These are phyloP conservation scores for Pilaira anomala DNA, from an alignment of 192 early-diverging fungal species.

Conservation along the genomic window DNA sequence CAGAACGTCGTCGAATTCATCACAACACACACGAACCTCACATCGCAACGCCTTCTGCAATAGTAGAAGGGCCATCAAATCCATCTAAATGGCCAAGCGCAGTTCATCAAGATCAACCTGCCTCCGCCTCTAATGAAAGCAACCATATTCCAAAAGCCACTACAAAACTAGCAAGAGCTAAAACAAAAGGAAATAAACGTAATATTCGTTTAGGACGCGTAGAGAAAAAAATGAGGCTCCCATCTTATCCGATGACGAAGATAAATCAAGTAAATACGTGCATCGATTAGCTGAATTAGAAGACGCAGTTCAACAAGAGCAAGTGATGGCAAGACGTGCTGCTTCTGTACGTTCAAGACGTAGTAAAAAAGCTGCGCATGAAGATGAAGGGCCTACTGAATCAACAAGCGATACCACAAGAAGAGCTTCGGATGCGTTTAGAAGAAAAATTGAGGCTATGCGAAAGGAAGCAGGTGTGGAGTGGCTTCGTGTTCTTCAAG, in stretches of 20 bases:
- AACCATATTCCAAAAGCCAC: conserved; percentile 11
- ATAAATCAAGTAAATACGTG: conserved; percentile 4
- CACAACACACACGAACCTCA: neutral
- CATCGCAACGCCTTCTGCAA: conserved; percentile 5
- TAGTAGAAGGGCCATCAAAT: neutral
- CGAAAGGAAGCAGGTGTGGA: conserved; percentile 49
- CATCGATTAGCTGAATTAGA: conserved; percentile 14
- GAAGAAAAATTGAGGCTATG: conserved; percentile 48
- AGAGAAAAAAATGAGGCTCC: conserved; percentile 11
- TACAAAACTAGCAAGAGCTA: neutral
- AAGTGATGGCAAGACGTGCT: conserved; percentile 3
- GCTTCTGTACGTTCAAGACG: conserved; percentile 19
- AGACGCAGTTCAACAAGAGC: conserved; percentile 19
- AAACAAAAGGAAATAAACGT: conserved; percentile 28
- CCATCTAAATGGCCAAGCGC: conserved; percentile 6
- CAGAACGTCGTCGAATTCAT: conserved; percentile 39
- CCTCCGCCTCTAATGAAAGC: neutral
- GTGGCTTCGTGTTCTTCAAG: conserved; percentile 51
- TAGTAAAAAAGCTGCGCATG: conserved; percentile 13
- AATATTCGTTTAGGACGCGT: conserved; percentile 24
- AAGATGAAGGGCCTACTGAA: conserved; percentile 1
- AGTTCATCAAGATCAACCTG: neutral
- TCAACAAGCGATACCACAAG: conserved; percentile 5
- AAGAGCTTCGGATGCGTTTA: conserved; percentile 34
- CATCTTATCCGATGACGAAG: neutral